Conservation (phyloP, 2,329 filamentous ascomycete genomes). For the Zymoseptoria pseudotritici region DNA sequence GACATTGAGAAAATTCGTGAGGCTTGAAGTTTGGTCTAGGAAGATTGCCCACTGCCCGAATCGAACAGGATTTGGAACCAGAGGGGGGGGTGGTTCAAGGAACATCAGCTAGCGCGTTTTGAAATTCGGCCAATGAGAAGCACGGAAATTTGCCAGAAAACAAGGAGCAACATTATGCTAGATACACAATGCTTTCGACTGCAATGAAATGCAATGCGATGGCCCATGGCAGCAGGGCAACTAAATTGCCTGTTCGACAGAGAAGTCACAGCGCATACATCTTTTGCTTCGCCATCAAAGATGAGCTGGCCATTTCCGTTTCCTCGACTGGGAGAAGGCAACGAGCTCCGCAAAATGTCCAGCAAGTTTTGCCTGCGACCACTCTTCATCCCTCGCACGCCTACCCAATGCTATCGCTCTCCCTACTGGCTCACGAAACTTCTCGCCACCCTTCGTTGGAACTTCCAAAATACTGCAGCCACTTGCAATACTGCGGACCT, state of each 20-base stretch:
- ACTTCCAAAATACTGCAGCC: background rate
- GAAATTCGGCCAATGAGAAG: background rate
- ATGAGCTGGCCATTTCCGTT: background rate
- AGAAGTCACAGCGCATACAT: background rate
- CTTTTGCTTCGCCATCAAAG: background rate
- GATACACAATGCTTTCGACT: no score
- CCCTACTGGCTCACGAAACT: background rate
- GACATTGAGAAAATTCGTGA: background rate
- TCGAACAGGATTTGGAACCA: background rate
- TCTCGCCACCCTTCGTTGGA: background rate
- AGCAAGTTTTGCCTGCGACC: slow-evolving; percentile 5
- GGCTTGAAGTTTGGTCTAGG: background rate
- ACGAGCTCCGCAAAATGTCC: slow-evolving; percentile 5
- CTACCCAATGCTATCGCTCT: slow-evolving; percentile 5
- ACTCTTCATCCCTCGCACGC: slow-evolving; percentile 8
- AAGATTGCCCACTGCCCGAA: background rate
- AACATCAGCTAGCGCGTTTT: background rate
- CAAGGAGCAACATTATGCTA: no score
- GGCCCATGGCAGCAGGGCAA: no score
- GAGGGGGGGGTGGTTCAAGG: background rate
- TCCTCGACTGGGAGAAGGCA: background rate
- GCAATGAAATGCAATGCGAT: no score
- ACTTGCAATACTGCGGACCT: slow-evolving; percentile 6
- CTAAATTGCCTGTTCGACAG: background rate
- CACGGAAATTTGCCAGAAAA: background rate